These are phyloP conservation scores for Aquilaria yunnanensis DNA, from an alignment of 345 rosid species.

Conservation along the genomic window DNA sequence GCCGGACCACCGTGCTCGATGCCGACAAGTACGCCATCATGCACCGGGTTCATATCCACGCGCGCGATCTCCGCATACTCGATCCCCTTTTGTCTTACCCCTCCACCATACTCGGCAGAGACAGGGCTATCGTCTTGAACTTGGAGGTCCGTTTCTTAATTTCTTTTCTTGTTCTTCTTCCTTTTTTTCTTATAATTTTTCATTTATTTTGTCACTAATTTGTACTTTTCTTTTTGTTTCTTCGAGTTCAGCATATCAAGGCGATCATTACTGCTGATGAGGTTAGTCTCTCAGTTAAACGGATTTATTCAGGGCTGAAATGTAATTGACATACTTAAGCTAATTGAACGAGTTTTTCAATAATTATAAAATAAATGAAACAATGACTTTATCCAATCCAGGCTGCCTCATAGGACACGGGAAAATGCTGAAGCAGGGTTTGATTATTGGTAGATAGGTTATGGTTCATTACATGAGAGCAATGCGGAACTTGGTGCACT, in stretches of 20 bases:
- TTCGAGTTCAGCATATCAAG: constrained; percentile 66
- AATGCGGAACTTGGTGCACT: too few relatives aligned
- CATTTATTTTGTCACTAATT: neutral
- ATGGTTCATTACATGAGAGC: too few relatives aligned
- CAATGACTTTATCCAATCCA: too few relatives aligned
- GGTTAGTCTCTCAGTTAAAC: constrained; percentile 37
- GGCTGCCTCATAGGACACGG: too few relatives aligned
- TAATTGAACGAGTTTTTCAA: too few relatives aligned
- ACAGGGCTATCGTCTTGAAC: constrained; percentile 86
- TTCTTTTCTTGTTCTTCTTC: neutral
- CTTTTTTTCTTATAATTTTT: neutral
- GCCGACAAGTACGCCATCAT: constrained; percentile 82
- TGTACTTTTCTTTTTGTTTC: neutral
- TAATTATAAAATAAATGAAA: too few relatives aligned
- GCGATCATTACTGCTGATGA: constrained; percentile 93
- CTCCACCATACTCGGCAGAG: constrained; percentile 97
- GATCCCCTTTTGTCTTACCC: constrained; percentile 93
- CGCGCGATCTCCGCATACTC: constrained; percentile 93
- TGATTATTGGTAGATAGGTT: too few relatives aligned
- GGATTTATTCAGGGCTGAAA: too few relatives aligned
- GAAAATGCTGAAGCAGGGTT: too few relatives aligned
- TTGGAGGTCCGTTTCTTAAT: constrained; percentile 48
- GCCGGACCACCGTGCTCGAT: constrained; percentile 46
- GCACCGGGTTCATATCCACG: constrained; percentile 96
- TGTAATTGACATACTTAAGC: too few relatives aligned